Percentiles rank a stretch among this genome's conserved stretches.
Evolutionary conservation across 208 protist species (phyloP).

Genomic region (Trypanosoma rangeli): DNA sequence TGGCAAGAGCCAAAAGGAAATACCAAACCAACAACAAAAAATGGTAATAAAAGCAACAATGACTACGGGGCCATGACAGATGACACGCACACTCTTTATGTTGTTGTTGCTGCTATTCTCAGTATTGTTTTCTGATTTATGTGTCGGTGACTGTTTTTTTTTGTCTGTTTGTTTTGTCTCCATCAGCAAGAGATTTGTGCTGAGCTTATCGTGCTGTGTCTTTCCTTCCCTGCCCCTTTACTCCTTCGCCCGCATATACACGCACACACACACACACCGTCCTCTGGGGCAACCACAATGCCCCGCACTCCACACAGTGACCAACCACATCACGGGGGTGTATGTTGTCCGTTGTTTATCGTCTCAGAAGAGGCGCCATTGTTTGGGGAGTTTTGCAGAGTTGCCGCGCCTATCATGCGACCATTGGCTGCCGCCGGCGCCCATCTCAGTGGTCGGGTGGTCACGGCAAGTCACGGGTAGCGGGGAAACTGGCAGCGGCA

Average conservation of each 20-base stretch:
- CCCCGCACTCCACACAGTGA: background rate
- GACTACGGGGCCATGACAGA: no score
- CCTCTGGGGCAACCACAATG: constrained; percentile 1
- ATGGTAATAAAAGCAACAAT: no score
- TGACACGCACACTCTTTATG: no score
- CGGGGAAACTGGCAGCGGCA: constrained; percentile 6
- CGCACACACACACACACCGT: background rate
- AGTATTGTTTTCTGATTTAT: no score
- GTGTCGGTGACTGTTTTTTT: no score
- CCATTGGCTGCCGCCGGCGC: background rate
- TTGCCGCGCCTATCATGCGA: background rate
- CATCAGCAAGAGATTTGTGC: background rate
- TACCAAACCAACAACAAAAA: no score
- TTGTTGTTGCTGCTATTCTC: no score
- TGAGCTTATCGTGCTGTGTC: background rate
- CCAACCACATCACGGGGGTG: background rate
- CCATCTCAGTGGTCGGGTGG: background rate
- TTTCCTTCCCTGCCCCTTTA: constrained; percentile 10
- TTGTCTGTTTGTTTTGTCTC: background rate
- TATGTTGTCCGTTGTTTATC: background rate
- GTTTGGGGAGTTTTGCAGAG: background rate
- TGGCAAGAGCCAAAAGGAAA: background rate
- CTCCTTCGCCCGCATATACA: background rate
- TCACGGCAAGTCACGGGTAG: constrained; percentile 7
- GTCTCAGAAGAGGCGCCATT: background rate